Evolutionary conservation across 2,329 filamentous ascomycete species (phyloP), one percentile per base, ranked within the genome.

Genomic region (Camillea tinctor): DNA sequence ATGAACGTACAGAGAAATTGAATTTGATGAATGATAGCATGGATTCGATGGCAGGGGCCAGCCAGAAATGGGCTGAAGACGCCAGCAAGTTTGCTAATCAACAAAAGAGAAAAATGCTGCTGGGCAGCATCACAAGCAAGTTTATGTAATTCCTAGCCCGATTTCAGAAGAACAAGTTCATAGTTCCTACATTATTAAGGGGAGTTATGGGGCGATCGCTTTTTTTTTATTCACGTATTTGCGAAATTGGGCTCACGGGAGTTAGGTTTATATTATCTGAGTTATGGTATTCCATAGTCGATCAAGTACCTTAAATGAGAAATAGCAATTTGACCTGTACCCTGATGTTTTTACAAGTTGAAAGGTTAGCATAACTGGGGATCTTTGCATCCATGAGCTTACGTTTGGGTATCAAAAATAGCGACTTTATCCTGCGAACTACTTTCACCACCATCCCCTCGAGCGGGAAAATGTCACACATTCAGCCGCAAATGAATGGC

Each of bases 1-100:
- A 96, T 68, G 93, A 98, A 76, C 80, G 95, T 55, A 97, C 95
- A 0, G 92, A 98, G 77, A 92, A 89, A 71, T 79, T 99, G 60
- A 90, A 88, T 51, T 79, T 96, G 4, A 88, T 94, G 76, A 90
- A 89, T 2, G 94, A 98, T 69, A 88, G 81, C 53, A 93, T 98
- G 87, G 90, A 96, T 64, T 87, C 85, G 64, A 77, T 97, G 61
- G 89, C 94, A 70, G 84, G 92, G 69, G 89, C 89, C 67, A 96
- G 91, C 72, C 86, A 87, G 58, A 90, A 88, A 19, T 98, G 92
- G 88, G 89, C 92, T 15, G 87, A 93, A 30, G 93, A 96, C 72
- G 93, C 96, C 56, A 89, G 86, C 70, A 97, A 96, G 74, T 97
- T 86, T 74, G 88, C 97, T 4, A 84, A 82, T 60, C 89, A 88